Conservation (phyloP, 805 yeast genomes). For the Metschnikowia bowlesiae region DNA sequence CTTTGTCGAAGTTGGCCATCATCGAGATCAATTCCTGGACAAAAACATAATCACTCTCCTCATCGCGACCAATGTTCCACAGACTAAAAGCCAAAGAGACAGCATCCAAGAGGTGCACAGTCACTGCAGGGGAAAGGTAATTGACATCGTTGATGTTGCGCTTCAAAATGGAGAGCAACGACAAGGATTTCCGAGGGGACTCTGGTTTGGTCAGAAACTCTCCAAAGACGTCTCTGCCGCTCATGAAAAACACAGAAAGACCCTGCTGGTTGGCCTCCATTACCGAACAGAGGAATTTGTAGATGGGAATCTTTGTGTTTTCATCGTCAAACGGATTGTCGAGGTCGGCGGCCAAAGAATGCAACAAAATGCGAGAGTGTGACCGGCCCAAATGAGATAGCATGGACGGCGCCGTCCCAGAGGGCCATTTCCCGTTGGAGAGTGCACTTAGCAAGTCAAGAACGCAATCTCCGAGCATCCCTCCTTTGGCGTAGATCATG, state of each 20-base stretch:
- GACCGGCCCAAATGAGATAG: constrained; percentile 74
- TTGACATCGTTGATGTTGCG: constrained; percentile 48
- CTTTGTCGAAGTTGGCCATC: constrained; percentile 14
- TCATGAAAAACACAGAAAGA: constrained; percentile 62
- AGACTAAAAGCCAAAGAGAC: constrained; percentile 70
- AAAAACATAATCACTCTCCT: constrained; percentile 46
- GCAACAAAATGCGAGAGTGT: constrained; percentile 54
- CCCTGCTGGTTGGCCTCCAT: constrained; percentile 76
- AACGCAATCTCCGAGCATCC: constrained; percentile 45
- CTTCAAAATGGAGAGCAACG: constrained; percentile 55
- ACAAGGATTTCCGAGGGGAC: constrained; percentile 13
- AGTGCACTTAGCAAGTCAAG: constrained; percentile 54
- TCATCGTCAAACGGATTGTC: constrained; percentile 51
- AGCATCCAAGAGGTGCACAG: constrained; percentile 66
- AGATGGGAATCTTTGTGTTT: constrained; percentile 49
- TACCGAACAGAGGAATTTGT: constrained; percentile 62
- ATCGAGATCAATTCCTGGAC: constrained; percentile 36
- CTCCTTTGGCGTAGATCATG: constrained; percentile 49
- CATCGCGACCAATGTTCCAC: constrained; percentile 63
- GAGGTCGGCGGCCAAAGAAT: constrained; percentile 58
- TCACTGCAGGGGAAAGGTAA: constrained; percentile 56
- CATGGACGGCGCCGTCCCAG: constrained; percentile 65
- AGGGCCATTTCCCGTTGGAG: constrained; percentile 50
- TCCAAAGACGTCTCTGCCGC: constrained; percentile 50
- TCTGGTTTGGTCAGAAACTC: constrained; percentile 14